Evolutionary conservation across 2,329 filamentous ascomycete genomes (phyloP).

Genomic region (Ceratocystis variospora): DNA sequence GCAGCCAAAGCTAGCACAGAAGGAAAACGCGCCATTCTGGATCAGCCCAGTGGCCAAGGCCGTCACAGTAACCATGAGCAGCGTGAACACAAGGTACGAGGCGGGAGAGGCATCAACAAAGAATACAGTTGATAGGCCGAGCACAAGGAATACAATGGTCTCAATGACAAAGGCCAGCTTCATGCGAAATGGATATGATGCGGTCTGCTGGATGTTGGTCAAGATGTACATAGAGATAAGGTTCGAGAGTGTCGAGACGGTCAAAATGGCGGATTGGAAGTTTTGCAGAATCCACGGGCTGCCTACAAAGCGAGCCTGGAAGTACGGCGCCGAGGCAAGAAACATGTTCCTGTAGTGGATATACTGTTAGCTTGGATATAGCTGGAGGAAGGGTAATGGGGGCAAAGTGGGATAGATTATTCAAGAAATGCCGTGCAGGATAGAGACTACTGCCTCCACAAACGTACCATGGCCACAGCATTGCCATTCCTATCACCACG

Average conservation of each 20-base stretch:
- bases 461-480: slow-evolving; percentile 90
- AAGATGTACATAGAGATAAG: slow-evolving; percentile 62
- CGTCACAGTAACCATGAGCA: slow-evolving; percentile 66
- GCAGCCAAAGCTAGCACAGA: slow-evolving; percentile 69
- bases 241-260: slow-evolving; percentile 74
- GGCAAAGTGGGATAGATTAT: slow-evolving; percentile 17
- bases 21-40: slow-evolving; percentile 91
- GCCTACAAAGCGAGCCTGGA: slow-evolving; percentile 63
- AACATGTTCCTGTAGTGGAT: slow-evolving; percentile 74
- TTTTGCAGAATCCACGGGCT: slow-evolving; percentile 59
- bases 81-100: slow-evolving; percentile 66
- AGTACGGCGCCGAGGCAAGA: slow-evolving; percentile 85
- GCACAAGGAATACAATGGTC: slow-evolving; percentile 57
- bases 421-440: neutral
- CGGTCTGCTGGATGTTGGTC: slow-evolving; percentile 63
- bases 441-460: neutral
- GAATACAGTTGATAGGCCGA: slow-evolving; percentile 64
- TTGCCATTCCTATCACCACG: slow-evolving; percentile 70
- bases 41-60: slow-evolving; percentile 71
- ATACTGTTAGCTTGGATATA: neutral
- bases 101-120: slow-evolving; percentile 48
- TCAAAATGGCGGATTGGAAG: slow-evolving; percentile 82
- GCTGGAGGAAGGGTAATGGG: neutral
- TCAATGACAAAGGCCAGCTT: slow-evolving; percentile 63
- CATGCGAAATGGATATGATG: slow-evolving; percentile 82